Conservation (phyloP, 345 rosid genomes). For the Arabis hirsuta region DNA sequence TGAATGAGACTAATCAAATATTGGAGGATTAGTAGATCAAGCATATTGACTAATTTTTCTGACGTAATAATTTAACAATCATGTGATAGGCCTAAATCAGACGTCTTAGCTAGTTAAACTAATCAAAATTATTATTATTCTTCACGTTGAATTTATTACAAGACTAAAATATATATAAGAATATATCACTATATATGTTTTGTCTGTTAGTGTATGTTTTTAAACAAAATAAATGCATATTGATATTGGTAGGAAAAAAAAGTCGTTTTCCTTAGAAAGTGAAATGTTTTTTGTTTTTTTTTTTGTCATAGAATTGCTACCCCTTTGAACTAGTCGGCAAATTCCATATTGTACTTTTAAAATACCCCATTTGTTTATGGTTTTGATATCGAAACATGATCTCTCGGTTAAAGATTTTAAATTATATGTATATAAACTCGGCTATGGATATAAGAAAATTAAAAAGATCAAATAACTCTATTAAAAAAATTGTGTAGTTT, state of each 20-base stretch:
- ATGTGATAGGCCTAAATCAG: slow-evolving; percentile 11
- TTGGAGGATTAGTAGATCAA: slow-evolving; percentile 40
- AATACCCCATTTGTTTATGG: background rate
- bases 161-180: background rate
- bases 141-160: background rate
- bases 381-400: background rate
- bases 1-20: slow-evolving; percentile 37
- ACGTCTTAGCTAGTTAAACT: slow-evolving; percentile 1
- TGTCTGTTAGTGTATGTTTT: slow-evolving; percentile 13
- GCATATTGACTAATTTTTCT: slow-evolving; percentile 30
- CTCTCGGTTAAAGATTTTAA: background rate
- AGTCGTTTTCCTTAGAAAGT: slow-evolving; percentile 36
- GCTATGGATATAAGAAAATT: background rate
- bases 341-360: background rate
- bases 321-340: slow-evolving; percentile 5
- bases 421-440: background rate
- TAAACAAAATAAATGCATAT: slow-evolving; percentile 13
- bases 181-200: slow-evolving; percentile 2
- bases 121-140: background rate
- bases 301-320: background rate
- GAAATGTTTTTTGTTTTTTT: background rate
- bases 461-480: background rate
- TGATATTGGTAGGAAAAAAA: background rate
- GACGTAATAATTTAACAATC: slow-evolving; percentile 21
- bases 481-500: background rate